Evolutionary conservation across 768 basidiomycete species (phyloP), one percentile per base, ranked within the genome.

Genomic region (Tricholoma matsutake): DNA sequence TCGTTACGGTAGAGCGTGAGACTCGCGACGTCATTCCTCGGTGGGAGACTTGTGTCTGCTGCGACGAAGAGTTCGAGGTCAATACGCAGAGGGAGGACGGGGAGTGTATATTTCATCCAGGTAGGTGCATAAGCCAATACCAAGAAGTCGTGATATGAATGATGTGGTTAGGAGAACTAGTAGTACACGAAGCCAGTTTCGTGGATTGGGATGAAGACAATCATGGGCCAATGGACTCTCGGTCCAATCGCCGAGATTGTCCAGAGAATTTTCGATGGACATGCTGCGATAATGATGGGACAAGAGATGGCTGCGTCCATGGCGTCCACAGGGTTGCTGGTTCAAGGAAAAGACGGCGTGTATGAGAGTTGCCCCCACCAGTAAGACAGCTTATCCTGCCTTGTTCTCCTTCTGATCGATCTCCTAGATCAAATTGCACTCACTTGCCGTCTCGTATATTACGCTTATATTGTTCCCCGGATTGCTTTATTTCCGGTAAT

Each of bases 71-170:
- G 54, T 83, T 75, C 62, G 83, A 84, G 61, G 69, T 73, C 45
- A 74, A 75, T 11, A 68, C 65, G 5, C 62, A 68, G 45, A 70
- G 78, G 49, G 75, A 69, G 18, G 72, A 76, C 4, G 74, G 71
- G 3, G 81, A 81, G 60, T 86, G 84, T 61, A 51, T 61, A 16
- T 83, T 81, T 63, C 84, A 86, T 73, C 77, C 81, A 45, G 83
- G 84, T 83, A 57, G 55, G 78, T 62, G n/a, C 52, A 9, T 31
- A 31, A 52, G 28, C 28, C n/a, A 31, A 2, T 16, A 52, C 29
- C 20, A 52, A 52, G 10, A 9, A 25, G 34, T 56, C 22, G 22
- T 28, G 28, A 41, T 18, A 51, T 57, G 47, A 31, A 51, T 43
- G 25, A 16, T 51, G 47, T 54, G 58, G 55, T 2, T 57, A 83